A percentile compares a stretch with the other conserved stretches of the same genome.
phyloP scores from a whole-genome alignment of 306 rosid genomes.

The Glycine soja region DNA sequence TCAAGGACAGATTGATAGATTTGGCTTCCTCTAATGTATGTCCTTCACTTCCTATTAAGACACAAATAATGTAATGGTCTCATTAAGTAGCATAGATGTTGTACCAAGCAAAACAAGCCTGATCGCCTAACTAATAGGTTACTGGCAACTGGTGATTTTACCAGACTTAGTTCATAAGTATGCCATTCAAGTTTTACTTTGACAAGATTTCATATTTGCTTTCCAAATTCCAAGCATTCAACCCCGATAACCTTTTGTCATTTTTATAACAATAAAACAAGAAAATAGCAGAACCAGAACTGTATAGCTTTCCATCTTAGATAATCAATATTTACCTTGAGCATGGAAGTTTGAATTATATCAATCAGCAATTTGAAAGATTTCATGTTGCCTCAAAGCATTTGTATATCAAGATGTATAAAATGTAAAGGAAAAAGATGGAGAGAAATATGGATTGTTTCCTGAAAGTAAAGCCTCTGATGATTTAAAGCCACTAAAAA shows the following conservation, averaged over 20 bases:
- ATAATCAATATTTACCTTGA: conserved; percentile 22
- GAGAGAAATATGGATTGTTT: conserved; percentile 12
- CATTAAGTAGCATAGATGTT: conserved; percentile 30
- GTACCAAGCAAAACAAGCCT: conserved; percentile 37
- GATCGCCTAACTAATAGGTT: conserved; percentile 16
- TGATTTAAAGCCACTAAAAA: conserved; percentile 27
- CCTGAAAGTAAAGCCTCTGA: conserved; percentile 36
- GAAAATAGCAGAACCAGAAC: conserved; percentile 33
- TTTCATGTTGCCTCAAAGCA: conserved; percentile 15
- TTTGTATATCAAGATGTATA: conserved; percentile 23
- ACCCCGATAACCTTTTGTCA: conserved; percentile 26
- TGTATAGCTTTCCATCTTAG: conserved; percentile 26
- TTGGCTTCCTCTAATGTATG: conserved; percentile 98
- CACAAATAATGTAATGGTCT: conserved; percentile 39
- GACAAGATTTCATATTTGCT: conserved; percentile 17
- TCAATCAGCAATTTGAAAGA: conserved; percentile 25
- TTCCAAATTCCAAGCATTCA: conserved; percentile 26
- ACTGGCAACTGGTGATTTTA: conserved; percentile 25
- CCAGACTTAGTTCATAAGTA: conserved; percentile 3
- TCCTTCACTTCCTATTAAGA: conserved; percentile 93
- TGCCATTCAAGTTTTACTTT: conserved; percentile 18
- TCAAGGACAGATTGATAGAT: conserved; percentile 93
- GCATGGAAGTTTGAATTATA: conserved; percentile 36
- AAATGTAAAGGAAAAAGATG: conserved; percentile 8
- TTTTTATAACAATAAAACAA: conserved; percentile 14